Percentiles rank a stretch among this genome's conserved stretches.
phyloP scores from a whole-genome alignment of 2,329 filamentous ascomycete species.

The Aspergillus pseudoviridinutans region DNA sequence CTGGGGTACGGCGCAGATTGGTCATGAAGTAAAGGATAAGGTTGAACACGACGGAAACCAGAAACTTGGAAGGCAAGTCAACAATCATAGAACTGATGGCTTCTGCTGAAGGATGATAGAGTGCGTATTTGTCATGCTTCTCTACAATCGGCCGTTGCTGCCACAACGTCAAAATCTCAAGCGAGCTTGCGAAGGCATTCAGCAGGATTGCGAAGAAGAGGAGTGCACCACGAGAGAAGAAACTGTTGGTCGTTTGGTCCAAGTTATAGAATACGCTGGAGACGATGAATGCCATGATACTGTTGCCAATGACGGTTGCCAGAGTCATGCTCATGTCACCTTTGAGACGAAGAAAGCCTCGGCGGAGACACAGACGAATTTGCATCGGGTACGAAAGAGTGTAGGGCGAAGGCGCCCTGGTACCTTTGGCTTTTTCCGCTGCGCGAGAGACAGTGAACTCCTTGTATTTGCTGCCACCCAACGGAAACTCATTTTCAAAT shows the following conservation, averaged over 20 bases:
- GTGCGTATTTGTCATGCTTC: conserved; percentile 78
- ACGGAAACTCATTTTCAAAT: conserved; percentile 34
- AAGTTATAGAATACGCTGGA: conserved; percentile 76
- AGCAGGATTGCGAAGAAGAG: conserved; percentile 82
- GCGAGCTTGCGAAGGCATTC: conserved; percentile 72
- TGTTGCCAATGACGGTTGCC: conserved; percentile 62
- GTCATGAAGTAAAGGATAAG: conserved; percentile 81
- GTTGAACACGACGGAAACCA: conserved; percentile 71
- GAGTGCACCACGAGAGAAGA: conserved; percentile 71
- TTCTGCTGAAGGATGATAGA: conserved; percentile 90
- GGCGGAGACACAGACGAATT: conserved; percentile 70
- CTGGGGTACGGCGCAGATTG: conserved; percentile 68
- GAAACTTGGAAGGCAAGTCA: conserved; percentile 76
- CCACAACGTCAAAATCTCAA: conserved; percentile 81
- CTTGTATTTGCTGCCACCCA: conserved; percentile 32
- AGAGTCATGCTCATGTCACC: conserved; percentile 72
- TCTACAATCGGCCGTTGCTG: conserved; percentile 88
- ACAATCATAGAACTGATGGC: conserved; percentile 79
- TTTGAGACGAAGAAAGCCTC: conserved; percentile 69
- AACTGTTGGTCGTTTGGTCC: conserved; percentile 59
- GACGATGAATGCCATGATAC: conserved; percentile 70
- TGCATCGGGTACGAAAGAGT: conserved; percentile 76
- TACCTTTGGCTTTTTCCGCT: conserved; percentile 37
- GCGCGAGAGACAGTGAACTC: conserved; percentile 36
- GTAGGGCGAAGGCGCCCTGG: conserved; percentile 68